Evolutionary conservation across 2,329 filamentous ascomycete genomes (phyloP).

Genomic region (Metarhizium sp.): DNA sequence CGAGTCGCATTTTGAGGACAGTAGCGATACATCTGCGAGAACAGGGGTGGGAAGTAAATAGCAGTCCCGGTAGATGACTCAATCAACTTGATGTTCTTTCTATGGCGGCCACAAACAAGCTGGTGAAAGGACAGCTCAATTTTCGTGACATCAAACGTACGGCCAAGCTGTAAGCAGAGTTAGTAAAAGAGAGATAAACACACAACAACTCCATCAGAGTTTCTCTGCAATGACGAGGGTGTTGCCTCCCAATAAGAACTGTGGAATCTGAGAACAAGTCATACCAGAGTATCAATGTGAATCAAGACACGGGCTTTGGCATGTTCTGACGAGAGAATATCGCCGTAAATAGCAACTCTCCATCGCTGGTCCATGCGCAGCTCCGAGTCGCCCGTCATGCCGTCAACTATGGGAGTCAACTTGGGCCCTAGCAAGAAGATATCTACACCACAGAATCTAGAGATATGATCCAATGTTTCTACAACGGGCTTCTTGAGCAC

Average conservation of each 20-base stretch:
- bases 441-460: constrained; percentile 84
- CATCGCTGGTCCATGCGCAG: constrained; percentile 84
- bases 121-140: constrained; percentile 84
- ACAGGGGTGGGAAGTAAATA: constrained; percentile 95
- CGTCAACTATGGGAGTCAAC: constrained; percentile 66
- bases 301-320: constrained; percentile 94
- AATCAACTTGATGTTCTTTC: constrained; percentile 97
- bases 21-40: constrained; percentile 86
- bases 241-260: too few relatives aligned
- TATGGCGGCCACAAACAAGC: constrained; percentile 81
- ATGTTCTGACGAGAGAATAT: constrained; percentile 90
- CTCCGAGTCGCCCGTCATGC: constrained; percentile 67
- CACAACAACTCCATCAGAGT: neutral
- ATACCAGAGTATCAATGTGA: constrained; percentile 90
- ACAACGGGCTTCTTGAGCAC: constrained; percentile 68
- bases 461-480: constrained; percentile 78
- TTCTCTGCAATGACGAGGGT: too few relatives aligned
- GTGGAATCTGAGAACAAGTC: neutral
- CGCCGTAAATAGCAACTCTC: constrained; percentile 88
- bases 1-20: constrained; percentile 72
- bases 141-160: constrained; percentile 68
- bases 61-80: constrained; percentile 92
- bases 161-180: constrained; percentile 46
- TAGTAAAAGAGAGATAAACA: constrained; percentile 3
- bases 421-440: constrained; percentile 94